phyloP scores from a whole-genome alignment of 371 early-diverging fungal species.

The Syncephalastrum contaminatum region DNA sequence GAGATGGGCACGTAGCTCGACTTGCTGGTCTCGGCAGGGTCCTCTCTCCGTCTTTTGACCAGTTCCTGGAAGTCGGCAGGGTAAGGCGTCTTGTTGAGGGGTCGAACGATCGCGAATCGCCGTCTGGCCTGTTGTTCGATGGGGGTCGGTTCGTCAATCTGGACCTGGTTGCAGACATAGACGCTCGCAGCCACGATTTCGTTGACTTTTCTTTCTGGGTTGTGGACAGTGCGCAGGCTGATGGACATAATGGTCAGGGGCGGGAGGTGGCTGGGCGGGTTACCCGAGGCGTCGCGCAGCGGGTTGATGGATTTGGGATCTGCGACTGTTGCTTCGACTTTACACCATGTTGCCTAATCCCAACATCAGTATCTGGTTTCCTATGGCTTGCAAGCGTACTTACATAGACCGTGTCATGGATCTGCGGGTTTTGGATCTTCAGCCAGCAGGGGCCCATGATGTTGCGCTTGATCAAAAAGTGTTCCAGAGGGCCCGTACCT shows the following conservation, averaged over 20 bases:
- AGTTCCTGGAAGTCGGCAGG: slow-evolving; percentile 63
- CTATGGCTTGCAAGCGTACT: slow-evolving; percentile 5
- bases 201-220: slow-evolving; percentile 76
- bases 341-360: slow-evolving; percentile 80
- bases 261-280: slow-evolving; percentile 53
- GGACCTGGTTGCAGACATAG: slow-evolving; percentile 59
- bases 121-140: slow-evolving; percentile 42
- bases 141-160: slow-evolving; percentile 56
- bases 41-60: slow-evolving; percentile 26
- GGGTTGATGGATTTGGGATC: slow-evolving; percentile 73
- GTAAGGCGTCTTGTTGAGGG: slow-evolving; percentile 58
- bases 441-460: slow-evolving; percentile 99
- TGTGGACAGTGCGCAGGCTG: slow-evolving; percentile 79
- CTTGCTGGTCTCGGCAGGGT: no score
- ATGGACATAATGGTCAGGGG: slow-evolving; percentile 87
- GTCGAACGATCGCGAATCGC: slow-evolving; percentile 70
- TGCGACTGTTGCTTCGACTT: slow-evolving; percentile 65
- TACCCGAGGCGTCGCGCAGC: slow-evolving; percentile 52
- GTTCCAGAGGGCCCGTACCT: slow-evolving; percentile 88
- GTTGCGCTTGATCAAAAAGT: slow-evolving; percentile 88
- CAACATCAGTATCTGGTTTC: neutral
- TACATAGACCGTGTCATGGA: slow-evolving; percentile 46
- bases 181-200: slow-evolving; percentile 83
- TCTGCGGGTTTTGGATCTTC: slow-evolving; percentile 51
- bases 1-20: slow-evolving; percentile 23